Evolutionary conservation across 768 basidiomycete genomes (phyloP).

Genomic region (Leccinum ochraceum): DNA sequence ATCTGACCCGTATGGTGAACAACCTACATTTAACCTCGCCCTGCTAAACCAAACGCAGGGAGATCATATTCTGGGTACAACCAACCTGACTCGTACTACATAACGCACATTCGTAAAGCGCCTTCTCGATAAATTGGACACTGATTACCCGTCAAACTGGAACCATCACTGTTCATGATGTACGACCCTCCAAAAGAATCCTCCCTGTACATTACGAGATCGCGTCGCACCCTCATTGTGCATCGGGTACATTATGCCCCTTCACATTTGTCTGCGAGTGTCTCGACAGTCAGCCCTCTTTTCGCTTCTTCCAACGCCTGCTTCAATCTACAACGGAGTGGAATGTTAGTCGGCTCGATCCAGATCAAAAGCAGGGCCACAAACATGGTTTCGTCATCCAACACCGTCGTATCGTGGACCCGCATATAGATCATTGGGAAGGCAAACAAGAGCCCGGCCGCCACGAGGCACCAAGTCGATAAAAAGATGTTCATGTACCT

Average conservation of each 20-base stretch:
- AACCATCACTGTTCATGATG: background rate
- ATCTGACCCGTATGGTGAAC: too few relatives aligned
- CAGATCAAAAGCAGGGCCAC: background rate
- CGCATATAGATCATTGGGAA: background rate
- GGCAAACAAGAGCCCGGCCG: background rate
- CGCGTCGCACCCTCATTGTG: background rate
- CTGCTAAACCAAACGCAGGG: background rate
- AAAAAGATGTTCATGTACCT: background rate
- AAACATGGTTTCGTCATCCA: background rate
- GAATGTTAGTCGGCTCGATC: background rate
- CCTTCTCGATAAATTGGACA: background rate
- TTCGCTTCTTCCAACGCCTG: background rate
- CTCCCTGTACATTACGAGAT: background rate
- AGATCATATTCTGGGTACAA: background rate
- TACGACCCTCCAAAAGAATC: background rate
- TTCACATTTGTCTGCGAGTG: background rate
- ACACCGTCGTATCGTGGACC: background rate
- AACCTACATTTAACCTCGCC: background rate
- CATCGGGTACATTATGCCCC: background rate
- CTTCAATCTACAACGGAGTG: background rate
- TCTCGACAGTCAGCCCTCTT: background rate
- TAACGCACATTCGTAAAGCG: background rate
- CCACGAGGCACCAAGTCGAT: background rate
- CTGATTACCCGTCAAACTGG: background rate
- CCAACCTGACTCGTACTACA: background rate